phyloP scores from a whole-genome alignment of 2,329 filamentous ascomycete genomes.

The Basipetospora chlamydospora region DNA sequence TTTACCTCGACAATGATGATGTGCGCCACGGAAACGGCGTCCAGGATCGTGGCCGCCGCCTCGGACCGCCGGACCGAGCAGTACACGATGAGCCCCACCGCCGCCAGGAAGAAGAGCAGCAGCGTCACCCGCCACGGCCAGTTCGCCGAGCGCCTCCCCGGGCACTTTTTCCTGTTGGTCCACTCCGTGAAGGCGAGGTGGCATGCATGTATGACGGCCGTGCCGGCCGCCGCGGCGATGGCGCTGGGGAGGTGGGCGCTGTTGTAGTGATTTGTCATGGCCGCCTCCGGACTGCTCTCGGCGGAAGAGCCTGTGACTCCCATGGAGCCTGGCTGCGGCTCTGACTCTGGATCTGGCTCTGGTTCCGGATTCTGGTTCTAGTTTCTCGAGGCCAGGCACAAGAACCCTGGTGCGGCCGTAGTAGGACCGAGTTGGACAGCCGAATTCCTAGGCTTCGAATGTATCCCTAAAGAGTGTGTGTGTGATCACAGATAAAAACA shows the following conservation, averaged over 20 bases:
- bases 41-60: not conserved
- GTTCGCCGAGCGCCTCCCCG: not conserved
- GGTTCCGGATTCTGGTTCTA: too few relatives aligned
- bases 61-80: not conserved
- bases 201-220: not conserved
- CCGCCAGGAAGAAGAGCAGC: not conserved
- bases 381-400: too few relatives aligned
- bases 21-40: slow-evolving; percentile 1
- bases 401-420: too few relatives aligned
- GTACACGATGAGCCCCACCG: not conserved
- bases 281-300: not conserved
- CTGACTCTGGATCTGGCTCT: too few relatives aligned
- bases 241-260: not conserved
- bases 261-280: not conserved
- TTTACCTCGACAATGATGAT: slow-evolving; percentile 1
- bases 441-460: too few relatives aligned
- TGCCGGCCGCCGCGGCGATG: not conserved
- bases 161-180: not conserved
- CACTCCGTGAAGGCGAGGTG: slow-evolving; percentile 1
- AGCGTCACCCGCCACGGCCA: slow-evolving; percentile 1
- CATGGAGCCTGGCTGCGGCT: too few relatives aligned
- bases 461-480: too few relatives aligned
- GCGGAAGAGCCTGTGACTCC: too few relatives aligned
- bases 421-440: too few relatives aligned
- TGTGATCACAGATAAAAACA: too few relatives aligned